Evolutionary conservation across 148 eudicot genomes (phyloP), one percentile per base, ranked within the genome.

Genomic region (Camellia sinensis): DNA sequence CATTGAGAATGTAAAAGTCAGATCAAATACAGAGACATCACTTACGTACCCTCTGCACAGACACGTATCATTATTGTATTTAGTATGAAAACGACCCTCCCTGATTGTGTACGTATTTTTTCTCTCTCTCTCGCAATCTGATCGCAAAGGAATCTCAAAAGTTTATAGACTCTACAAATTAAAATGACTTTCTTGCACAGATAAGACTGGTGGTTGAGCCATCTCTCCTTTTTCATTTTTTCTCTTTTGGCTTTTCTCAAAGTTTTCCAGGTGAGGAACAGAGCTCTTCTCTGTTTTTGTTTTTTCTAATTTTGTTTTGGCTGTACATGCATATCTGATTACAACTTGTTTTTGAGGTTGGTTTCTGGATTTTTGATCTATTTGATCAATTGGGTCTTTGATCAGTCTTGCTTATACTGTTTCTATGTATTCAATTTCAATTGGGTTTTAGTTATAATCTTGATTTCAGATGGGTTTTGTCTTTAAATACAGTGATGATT

Each of bases 201-300:
- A 37, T 77, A 77, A 54, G 71, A 65, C 62, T 66, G 72, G 62
- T 22, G 43, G 80, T 17, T 77, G 48, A 52, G 72, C 72, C 80
- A 48, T 54, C 29, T 4, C 71, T 77, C 8, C 19, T 43, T 2
- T 29, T 29, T 29, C 1, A 29, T 29, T 29, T 29, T 29, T 11
- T 29, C 13, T 7, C 60, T 50, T 21, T 52, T 71, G 71, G 48
- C 48, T 66, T 77, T 66, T 37, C 29, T 18, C 62, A 29, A 18
- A 43, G 43, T 46, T 45, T 76, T 22, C 72, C 19, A 65, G 80
- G 80, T 66, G 72, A 77, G 60, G 8, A 22, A 64, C 9, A 3
- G 11, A 6, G 4, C 37, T 45, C 57, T 14, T 37, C 48, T 43
- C 18, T 40, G 13, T 9, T 14, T 14, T 3, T 41, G 2, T 37